phyloP scores from a whole-genome alignment of 179 eudicot genomes.

The Dionaea muscipula region DNA sequence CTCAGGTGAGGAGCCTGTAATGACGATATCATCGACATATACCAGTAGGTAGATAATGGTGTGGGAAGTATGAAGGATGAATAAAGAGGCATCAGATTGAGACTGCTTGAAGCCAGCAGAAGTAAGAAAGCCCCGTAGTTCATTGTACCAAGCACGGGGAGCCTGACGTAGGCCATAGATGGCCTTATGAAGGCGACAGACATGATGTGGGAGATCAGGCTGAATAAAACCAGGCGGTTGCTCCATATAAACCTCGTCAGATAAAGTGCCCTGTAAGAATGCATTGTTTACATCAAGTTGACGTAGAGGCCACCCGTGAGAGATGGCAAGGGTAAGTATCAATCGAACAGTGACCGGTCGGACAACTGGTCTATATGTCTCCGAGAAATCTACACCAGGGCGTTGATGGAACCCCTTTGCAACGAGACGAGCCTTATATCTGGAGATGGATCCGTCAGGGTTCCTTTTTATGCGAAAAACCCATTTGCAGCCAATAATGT shows the following conservation, averaged over 20 bases:
- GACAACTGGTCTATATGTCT: neutral
- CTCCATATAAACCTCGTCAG: neutral
- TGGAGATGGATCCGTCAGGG: neutral
- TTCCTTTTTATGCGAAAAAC: neutral
- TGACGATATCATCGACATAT: neutral
- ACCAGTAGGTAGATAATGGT: neutral
- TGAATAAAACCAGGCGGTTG: neutral
- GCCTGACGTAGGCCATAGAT: neutral
- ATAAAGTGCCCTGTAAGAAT: neutral
- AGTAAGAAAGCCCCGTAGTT: neutral
- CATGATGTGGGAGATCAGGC: neutral
- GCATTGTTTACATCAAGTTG: neutral
- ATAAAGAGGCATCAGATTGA: too few species aligned
- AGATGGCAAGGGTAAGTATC: neutral
- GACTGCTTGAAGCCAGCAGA: neutral
- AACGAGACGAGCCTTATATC: neutral
- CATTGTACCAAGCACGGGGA: neutral
- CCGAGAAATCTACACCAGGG: neutral
- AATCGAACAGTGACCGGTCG: neutral
- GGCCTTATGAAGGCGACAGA: neutral
- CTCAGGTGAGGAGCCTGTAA: too few species aligned
- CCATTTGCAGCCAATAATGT: neutral
- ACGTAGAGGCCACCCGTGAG: neutral
- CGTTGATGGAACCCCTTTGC: neutral
- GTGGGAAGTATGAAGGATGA: too few species aligned